Evolutionary conservation across 805 yeast genomes (phyloP).

Genomic region (Jamesozyma lodderae): DNA sequence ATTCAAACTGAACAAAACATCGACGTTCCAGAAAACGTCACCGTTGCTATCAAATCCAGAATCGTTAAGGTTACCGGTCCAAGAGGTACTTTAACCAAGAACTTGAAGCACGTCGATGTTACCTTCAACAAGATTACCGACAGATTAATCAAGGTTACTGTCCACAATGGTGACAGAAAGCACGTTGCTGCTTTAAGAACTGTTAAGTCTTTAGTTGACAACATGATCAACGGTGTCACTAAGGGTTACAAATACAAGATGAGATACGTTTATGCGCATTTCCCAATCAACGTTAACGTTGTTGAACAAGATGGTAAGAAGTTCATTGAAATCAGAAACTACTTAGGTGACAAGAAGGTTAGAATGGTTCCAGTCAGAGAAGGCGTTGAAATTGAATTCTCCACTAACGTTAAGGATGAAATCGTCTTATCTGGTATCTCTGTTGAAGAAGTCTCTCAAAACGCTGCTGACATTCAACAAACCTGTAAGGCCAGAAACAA

Average conservation of each 20-base stretch:
- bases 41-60: slow-evolving; percentile 87
- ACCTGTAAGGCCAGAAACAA: slow-evolving; percentile 97
- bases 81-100: slow-evolving; percentile 88
- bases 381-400: slow-evolving; percentile 81
- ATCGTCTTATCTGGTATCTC: slow-evolving; percentile 67
- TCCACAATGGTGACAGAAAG: slow-evolving; percentile 99
- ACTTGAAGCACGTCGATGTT: slow-evolving; percentile 90
- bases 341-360: slow-evolving; percentile 98
- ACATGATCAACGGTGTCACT: slow-evolving; percentile 97
- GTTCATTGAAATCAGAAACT: slow-evolving; percentile 94
- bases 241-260: slow-evolving; percentile 98
- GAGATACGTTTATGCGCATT: slow-evolving; percentile 99
- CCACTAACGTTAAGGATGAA: slow-evolving; percentile 88
- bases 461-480: slow-evolving; percentile 97
- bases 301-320: slow-evolving; percentile 63
- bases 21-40: slow-evolving; percentile 87
- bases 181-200: slow-evolving; percentile 99
- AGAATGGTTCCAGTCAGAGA: slow-evolving; percentile 79
- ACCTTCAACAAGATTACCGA: slow-evolving; percentile 74
- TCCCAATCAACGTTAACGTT: slow-evolving; percentile 98
- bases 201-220: slow-evolving; percentile 87
- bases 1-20: slow-evolving; percentile 78
- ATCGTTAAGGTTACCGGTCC: slow-evolving; percentile 87
- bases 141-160: slow-evolving; percentile 78
- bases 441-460: slow-evolving; percentile 89